These are phyloP conservation scores for Sorghum bicolor DNA, from an alignment of 176 grass and related monocot species.

Conservation along the genomic window Sorghum_bicolor_NCBIv3 NC_012874.2:64013501-64014000, in stretches of 20 bases:
- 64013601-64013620: not conserved
- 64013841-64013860: slow-evolving; percentile 53
- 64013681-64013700: slow-evolving; percentile 1
- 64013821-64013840: slow-evolving; percentile 18
- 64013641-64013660: not conserved
- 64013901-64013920: slow-evolving; percentile 78
- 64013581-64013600: not conserved
- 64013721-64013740: not conserved
- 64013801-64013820: slow-evolving; percentile 5
- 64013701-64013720: not conserved
- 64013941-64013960: slow-evolving; percentile 51
- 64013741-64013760: not conserved
- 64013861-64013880: slow-evolving; percentile 67
- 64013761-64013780: not conserved
- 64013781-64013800: not conserved
- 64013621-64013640: not conserved
- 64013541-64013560: slow-evolving; percentile 68
- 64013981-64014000: slow-evolving; percentile 90
- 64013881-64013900: slow-evolving; percentile 58
- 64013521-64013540: slow-evolving; percentile 51
- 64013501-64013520: slow-evolving; percentile 78
- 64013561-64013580: slow-evolving; percentile 22
- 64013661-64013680: not conserved
- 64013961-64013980: slow-evolving; percentile 39
- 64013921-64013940: slow-evolving; percentile 44